Evolutionary conservation across 1,284 basidiomycete species (phyloP).

Genomic region (Amylostereum areolatum): DNA sequence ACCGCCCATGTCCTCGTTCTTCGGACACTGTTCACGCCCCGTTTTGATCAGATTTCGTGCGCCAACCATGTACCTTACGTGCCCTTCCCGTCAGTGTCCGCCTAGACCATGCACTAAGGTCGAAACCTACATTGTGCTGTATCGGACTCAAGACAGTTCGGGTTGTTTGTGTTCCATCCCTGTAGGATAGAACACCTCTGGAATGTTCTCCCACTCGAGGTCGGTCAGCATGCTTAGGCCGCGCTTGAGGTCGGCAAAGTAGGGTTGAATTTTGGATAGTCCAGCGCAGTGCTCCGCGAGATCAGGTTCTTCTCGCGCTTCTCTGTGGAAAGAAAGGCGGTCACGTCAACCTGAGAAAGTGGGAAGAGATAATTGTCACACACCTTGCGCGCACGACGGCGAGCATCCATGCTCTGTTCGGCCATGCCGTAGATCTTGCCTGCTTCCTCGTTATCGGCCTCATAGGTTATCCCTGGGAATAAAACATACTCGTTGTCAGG

Average conservation of each 20-base stretch:
- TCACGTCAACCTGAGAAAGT: slow-evolving; percentile 19
- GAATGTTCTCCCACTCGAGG: slow-evolving; percentile 90
- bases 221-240: slow-evolving; percentile 84
- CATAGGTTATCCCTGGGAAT: slow-evolving; percentile 93
- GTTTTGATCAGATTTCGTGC: slow-evolving; percentile 91
- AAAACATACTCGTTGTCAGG: slow-evolving; percentile 96
- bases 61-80: slow-evolving; percentile 93
- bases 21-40: slow-evolving; percentile 94
- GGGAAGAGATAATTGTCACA: slow-evolving; percentile 33
- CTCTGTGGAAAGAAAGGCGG: slow-evolving; percentile 38
- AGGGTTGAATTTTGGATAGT: slow-evolving; percentile 87
- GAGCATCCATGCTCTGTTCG: slow-evolving; percentile 85
- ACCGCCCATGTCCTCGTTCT: slow-evolving; percentile 92
- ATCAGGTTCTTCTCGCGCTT: slow-evolving; percentile 71
- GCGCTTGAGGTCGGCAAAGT: slow-evolving; percentile 94
- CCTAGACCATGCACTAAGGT: neutral
- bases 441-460: slow-evolving; percentile 96
- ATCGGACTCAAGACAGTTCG: slow-evolving; percentile 66
- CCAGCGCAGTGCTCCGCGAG: slow-evolving; percentile 70
- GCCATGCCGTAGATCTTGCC: slow-evolving; percentile 92
- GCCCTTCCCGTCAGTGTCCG: slow-evolving; percentile 66
- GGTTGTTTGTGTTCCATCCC: slow-evolving; percentile 87
- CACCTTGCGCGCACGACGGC: slow-evolving; percentile 74
- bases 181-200: slow-evolving; percentile 94
- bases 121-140: slow-evolving; percentile 59